Percentiles rank a stretch among this genome's conserved stretches.
These are phyloP conservation scores for Capronia epimyces DNA, from an alignment of 2,329 filamentous ascomycete genomes.

Conservation along the genomic window DNA sequence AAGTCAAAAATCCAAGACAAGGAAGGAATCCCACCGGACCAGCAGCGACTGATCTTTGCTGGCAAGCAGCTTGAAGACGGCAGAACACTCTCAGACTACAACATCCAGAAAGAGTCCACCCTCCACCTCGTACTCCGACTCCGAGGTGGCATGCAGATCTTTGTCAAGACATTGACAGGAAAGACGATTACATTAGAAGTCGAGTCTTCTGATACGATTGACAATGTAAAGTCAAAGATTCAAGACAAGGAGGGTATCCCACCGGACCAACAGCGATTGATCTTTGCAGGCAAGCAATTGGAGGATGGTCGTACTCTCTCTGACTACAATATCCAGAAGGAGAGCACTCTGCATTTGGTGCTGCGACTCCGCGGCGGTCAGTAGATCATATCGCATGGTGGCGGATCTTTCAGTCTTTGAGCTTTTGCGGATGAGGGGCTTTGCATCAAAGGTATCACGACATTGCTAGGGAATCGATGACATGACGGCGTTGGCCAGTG, in stretches of 20 bases:
- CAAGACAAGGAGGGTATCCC: conserved; percentile 79
- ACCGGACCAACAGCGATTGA: conserved; percentile 64
- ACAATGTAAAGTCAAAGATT: conserved; percentile 66
- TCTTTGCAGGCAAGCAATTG: conserved; percentile 64
- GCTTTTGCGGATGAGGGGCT: conserved; percentile 7
- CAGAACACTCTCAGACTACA: conserved; percentile 87
- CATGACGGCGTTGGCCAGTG: not conserved
- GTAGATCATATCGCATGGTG: conserved; percentile 14
- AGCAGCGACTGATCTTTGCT: conserved; percentile 88
- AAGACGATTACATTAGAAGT: conserved; percentile 67
- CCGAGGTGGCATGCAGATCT: conserved; percentile 78
- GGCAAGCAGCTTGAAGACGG: conserved; percentile 93
- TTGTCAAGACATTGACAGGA: conserved; percentile 75
- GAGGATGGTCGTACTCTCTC: conserved; percentile 49
- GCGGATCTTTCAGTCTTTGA: conserved; percentile 3
- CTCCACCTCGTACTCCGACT: conserved; percentile 75
- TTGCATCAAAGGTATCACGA: not conserved
- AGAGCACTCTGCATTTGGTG: conserved; percentile 61
- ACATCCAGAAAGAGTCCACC: conserved; percentile 89
- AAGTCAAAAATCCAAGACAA: conserved; percentile 82
- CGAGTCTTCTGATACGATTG: conserved; percentile 63
- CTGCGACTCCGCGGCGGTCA: conserved; percentile 53
- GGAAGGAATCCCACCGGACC: conserved; percentile 85
- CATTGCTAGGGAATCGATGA: conserved; percentile 4
- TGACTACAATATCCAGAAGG: conserved; percentile 56